Evolutionary conservation across 1,139 yeast species (phyloP), one percentile per base, ranked within the genome.

Genomic region (Hyphopichia pseudoburtonii): DNA sequence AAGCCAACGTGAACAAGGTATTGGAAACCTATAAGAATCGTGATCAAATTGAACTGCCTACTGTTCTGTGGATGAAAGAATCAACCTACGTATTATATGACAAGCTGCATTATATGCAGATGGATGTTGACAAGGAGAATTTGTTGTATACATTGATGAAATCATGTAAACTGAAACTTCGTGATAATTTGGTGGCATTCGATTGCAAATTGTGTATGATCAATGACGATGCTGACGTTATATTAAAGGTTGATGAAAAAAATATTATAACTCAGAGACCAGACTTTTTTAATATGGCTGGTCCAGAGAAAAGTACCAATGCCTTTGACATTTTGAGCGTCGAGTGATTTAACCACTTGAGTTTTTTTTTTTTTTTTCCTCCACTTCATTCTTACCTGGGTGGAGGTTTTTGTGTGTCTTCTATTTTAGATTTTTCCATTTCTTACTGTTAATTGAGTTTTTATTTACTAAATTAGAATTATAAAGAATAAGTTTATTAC

Each of bases 21-120:
- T 45, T 62, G 48, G 43, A 48, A 10, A 18, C 41, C 4, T 43
- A 43, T 28, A 35, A 50, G 34, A 46, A 51, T 41, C 41, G 39
- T 18, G 5, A n/a, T 5, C 3, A 15, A 16, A 34, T 46, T 29
- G 41, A 42, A 44, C 62, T 45, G 39, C 66, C 62, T 9, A 49
- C 43, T 7, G 52, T 66, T 23, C 64, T 60, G 30, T 72, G 77
- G 70, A 51, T 68, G 30, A 63, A 62, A 26, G 73, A 66, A 14
- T 62, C 70, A 2, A 61, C 70, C 5, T 79, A 68, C 46, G 60
- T 78, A 4, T 58, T 75, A 23, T 68, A 65, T 43, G 72, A 77
- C 2, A 45, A 47, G 5, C 36, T 40, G 11, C 42, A 43, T 16
- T 57, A 46, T 40, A 47, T 43, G 31, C 46, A 46, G 2, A 56